A percentile compares a stretch with the other conserved stretches of the same genome.
Evolutionary conservation across 2,329 filamentous ascomycete species (phyloP).

Genomic region (Nemania serpens): DNA sequence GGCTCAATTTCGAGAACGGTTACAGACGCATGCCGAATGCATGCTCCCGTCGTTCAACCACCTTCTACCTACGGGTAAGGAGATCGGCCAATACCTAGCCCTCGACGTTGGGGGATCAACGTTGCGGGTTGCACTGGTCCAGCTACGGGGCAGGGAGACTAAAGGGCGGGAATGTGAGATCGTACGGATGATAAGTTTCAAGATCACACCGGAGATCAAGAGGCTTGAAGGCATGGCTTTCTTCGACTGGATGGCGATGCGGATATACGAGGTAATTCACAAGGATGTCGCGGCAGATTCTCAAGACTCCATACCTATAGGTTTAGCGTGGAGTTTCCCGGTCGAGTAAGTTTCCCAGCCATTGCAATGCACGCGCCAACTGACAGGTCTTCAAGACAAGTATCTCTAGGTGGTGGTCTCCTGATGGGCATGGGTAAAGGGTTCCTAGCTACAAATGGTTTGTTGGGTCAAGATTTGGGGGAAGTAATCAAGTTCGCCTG

Average conservation of each 20-base stretch:
- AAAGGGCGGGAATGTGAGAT: conserved; percentile 54
- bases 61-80: conserved; percentile 63
- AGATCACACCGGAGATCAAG: conserved; percentile 61
- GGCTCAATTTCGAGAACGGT: conserved; percentile 58
- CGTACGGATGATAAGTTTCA: conserved; percentile 59
- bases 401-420: conserved; percentile 62
- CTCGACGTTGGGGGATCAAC: conserved; percentile 74
- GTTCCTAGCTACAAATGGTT: conserved; percentile 62
- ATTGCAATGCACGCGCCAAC: conserved; percentile 10
- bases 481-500: conserved; percentile 62
- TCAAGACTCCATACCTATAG: conserved; percentile 58
- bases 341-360: conserved; percentile 60
- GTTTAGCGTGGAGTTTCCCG: conserved; percentile 71
- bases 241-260: conserved; percentile 70
- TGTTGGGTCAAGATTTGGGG: conserved; percentile 64
- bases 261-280: conserved; percentile 61
- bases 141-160: conserved; percentile 55
- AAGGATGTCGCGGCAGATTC: conserved; percentile 46
- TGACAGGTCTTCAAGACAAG: conserved; percentile 58
- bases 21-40: conserved; percentile 58
- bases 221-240: conserved; percentile 62
- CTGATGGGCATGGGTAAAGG: conserved; percentile 69
- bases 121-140: conserved; percentile 66
- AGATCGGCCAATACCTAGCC: conserved; percentile 63
- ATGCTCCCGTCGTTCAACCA: conserved; percentile 72